phyloP scores from a whole-genome alignment of 129 eudicot species.

The Cynara cardunculus region DNA sequence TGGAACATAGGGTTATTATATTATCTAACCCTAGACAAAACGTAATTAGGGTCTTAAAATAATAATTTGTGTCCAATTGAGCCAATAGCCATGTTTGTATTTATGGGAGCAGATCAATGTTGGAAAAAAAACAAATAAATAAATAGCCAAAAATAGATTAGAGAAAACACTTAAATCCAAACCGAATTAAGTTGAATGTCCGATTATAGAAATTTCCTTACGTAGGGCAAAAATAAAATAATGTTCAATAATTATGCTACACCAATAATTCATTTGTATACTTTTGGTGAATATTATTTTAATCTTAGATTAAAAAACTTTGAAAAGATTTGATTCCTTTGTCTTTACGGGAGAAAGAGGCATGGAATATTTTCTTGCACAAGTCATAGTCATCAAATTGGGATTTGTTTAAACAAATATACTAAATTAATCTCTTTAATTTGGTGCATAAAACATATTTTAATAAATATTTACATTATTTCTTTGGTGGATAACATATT shows the following conservation, averaged over 20 bases:
- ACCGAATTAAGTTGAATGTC: not conserved
- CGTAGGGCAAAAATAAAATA: slow-evolving; percentile 6
- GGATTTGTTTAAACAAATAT: not conserved
- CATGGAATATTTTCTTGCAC: slow-evolving; percentile 24
- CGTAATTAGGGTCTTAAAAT: not conserved
- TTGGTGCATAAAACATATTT: not conserved
- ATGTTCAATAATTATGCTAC: slow-evolving; percentile 13
- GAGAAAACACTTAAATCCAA: slow-evolving; percentile 9
- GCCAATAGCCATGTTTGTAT: slow-evolving; percentile 1
- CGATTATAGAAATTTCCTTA: slow-evolving; percentile 1
- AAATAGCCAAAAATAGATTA: not conserved
- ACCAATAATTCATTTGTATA: not conserved
- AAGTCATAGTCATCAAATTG: slow-evolving; percentile 19
- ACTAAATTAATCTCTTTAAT: not conserved
- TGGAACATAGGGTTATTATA: not conserved
- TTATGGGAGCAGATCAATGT: slow-evolving; percentile 8
- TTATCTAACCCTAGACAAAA: not conserved
- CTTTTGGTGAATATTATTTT: not conserved
- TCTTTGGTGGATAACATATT: not conserved
- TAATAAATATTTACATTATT: not conserved
- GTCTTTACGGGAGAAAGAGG: slow-evolving; percentile 17
- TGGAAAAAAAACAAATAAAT: not conserved
- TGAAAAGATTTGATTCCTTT: slow-evolving; percentile 12
- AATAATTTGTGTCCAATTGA: not conserved
- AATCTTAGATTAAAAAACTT: not conserved